These are phyloP conservation scores for Xylariaceae sp. DNA, from an alignment of 2,329 filamentous ascomycete genomes.

Conservation along the genomic window DNA sequence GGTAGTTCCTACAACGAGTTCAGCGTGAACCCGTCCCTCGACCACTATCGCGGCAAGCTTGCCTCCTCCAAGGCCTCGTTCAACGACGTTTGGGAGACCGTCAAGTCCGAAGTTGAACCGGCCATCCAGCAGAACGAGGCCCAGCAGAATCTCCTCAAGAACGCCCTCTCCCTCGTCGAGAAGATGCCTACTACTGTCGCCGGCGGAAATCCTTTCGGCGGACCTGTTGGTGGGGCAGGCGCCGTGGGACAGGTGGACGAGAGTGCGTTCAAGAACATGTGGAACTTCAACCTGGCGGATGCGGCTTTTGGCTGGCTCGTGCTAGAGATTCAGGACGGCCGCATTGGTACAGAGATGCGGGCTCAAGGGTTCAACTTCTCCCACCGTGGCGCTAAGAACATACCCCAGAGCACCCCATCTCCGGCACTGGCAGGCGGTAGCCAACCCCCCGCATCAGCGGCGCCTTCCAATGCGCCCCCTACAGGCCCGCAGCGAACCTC, in stretches of 20 bases:
- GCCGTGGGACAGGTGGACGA: constrained; percentile 89
- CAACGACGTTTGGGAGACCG: constrained; percentile 98
- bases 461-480: constrained; percentile 27
- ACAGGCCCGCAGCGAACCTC: constrained; percentile 33
- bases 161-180: constrained; percentile 87
- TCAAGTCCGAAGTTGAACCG: constrained; percentile 91
- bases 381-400: constrained; percentile 76
- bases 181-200: constrained; percentile 97
- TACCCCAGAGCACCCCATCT: constrained; percentile 34
- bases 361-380: constrained; percentile 99
- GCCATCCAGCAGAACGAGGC: constrained; percentile 91
- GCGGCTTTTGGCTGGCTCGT: constrained; percentile 96
- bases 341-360: constrained; percentile 97
- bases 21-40: constrained; percentile 94
- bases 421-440: constrained; percentile 32
- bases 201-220: constrained; percentile 94
- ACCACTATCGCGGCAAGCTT: constrained; percentile 97
- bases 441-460: constrained; percentile 27
- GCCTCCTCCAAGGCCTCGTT: constrained; percentile 97
- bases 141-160: constrained; percentile 85
- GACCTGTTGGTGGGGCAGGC: constrained; percentile 65
- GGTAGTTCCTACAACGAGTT: constrained; percentile 99
- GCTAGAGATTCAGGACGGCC: constrained; percentile 87
- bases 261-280: constrained; percentile 99
- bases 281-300: constrained; percentile 98